Percentiles rank a stretch among this genome's conserved stretches.
Conservation (phyloP, 2,329 filamentous ascomycete species). For the Graphium sp. region DNA sequence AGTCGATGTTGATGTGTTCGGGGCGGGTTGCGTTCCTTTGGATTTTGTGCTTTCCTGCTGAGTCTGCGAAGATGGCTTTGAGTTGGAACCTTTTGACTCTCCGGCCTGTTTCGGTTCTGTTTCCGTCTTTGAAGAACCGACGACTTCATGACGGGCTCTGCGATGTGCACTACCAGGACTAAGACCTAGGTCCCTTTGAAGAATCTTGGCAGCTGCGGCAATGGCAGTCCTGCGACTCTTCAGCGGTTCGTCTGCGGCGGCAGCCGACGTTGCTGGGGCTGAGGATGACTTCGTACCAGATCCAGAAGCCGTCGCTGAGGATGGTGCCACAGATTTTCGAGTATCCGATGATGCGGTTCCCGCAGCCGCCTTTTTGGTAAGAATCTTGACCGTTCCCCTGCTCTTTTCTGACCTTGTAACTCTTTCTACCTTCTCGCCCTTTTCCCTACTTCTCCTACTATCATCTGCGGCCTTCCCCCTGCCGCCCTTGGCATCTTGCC, state of each 20-base stretch:
- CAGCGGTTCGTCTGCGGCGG: slow-evolving; percentile 17
- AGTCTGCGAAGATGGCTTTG: too few species aligned
- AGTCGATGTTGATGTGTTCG: slow-evolving; percentile 6
- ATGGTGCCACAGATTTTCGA: slow-evolving; percentile 18
- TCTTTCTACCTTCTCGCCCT: slow-evolving; percentile 31
- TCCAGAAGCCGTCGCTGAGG: slow-evolving; percentile 25
- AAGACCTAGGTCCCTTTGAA: slow-evolving; percentile 49
- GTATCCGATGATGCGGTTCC: slow-evolving; percentile 13
- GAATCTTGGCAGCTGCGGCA: slow-evolving; percentile 43
- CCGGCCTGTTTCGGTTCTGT: slow-evolving; percentile 19
- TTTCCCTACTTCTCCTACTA: slow-evolving; percentile 42
- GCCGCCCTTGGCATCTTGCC: slow-evolving; percentile 32
- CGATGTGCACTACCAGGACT: slow-evolving; percentile 46
- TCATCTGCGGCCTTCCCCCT: slow-evolving; percentile 34
- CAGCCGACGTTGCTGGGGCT: slow-evolving; percentile 8
- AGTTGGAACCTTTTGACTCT: background rate
- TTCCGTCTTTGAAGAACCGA: slow-evolving; percentile 40
- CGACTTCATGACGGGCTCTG: slow-evolving; percentile 39
- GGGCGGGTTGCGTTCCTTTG: slow-evolving; percentile 4
- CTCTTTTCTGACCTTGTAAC: slow-evolving; percentile 34
- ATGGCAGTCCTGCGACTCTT: slow-evolving; percentile 45
- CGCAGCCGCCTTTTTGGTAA: slow-evolving; percentile 39
- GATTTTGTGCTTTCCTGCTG: slow-evolving; percentile 4
- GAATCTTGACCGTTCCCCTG: slow-evolving; percentile 45
- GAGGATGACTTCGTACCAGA: slow-evolving; percentile 12